These are phyloP conservation scores for Botryotinia narcissicola DNA, from an alignment of 2,329 filamentous ascomycete genomes.

Conservation along the genomic window DNA sequence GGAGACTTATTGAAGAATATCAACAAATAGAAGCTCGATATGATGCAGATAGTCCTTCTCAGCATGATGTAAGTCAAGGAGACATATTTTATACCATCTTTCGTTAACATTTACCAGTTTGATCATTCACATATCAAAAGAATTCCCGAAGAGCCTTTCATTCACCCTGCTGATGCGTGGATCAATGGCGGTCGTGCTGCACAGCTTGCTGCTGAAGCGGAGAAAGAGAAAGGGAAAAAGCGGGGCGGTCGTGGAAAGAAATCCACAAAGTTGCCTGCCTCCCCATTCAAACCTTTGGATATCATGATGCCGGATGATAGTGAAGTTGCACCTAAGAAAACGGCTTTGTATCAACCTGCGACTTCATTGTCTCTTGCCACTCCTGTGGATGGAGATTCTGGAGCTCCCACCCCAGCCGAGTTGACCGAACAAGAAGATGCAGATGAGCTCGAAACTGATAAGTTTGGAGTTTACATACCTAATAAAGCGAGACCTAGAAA, in stretches of 20 bases:
- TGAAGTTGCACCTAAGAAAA: slow-evolving; percentile 22
- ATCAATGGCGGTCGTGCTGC: slow-evolving; percentile 14
- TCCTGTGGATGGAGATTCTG: slow-evolving; percentile 25
- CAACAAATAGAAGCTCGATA: slow-evolving; percentile 22
- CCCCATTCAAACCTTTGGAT: slow-evolving; percentile 6
- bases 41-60: slow-evolving; percentile 28
- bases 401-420: slow-evolving; percentile 27
- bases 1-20: slow-evolving; percentile 29
- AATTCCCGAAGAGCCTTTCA: slow-evolving; percentile 3
- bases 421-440: slow-evolving; percentile 28
- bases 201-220: slow-evolving; percentile 17
- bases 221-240: slow-evolving; percentile 15
- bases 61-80: slow-evolving; percentile 29
- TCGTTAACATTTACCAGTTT: slow-evolving; percentile 27
- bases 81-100: background rate
- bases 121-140: slow-evolving; percentile 21
- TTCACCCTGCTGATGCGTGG: slow-evolving; percentile 18
- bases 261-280: slow-evolving; percentile 17
- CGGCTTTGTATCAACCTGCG: slow-evolving; percentile 25
- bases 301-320: slow-evolving; percentile 14
- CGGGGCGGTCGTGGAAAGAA: slow-evolving; percentile 17
- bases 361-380: slow-evolving; percentile 11
- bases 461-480: slow-evolving; percentile 31
- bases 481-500: slow-evolving; percentile 32
- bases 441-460: slow-evolving; percentile 28